Evolutionary conservation across 2,329 filamentous ascomycete genomes (phyloP).

Genomic region (Tolypocladium inflatum): DNA sequence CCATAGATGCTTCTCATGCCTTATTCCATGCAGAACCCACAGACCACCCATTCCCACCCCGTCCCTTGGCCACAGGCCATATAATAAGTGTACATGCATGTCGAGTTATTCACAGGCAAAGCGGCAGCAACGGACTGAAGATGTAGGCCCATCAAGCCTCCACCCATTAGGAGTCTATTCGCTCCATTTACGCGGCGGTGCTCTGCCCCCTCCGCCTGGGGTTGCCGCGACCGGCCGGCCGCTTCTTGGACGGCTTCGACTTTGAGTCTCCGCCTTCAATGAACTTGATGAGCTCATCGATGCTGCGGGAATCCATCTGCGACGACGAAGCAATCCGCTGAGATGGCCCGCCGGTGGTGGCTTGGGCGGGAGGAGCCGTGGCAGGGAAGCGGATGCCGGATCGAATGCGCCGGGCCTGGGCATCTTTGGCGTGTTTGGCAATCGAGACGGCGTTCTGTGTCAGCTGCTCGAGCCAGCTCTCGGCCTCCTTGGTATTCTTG

Average conservation of each 20-base stretch:
- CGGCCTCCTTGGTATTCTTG: conserved; percentile 96
- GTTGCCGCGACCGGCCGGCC: conserved; percentile 37
- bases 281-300: conserved; percentile 88
- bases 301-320: conserved; percentile 65
- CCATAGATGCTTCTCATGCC: background rate
- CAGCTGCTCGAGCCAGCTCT: conserved; percentile 91
- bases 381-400: conserved; percentile 58
- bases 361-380: conserved; percentile 14
- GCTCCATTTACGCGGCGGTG: background rate
- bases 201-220: conserved; percentile 41
- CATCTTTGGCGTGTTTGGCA: conserved; percentile 85
- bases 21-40: background rate
- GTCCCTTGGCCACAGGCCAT: background rate
- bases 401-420: conserved; percentile 64
- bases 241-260: conserved; percentile 46
- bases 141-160: background rate
- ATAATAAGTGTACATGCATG: background rate
- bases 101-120: background rate
- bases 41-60: background rate
- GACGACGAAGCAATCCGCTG: conserved; percentile 18
- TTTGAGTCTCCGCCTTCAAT: conserved; percentile 68
- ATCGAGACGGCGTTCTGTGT: conserved; percentile 93
- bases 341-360: conserved; percentile 19
- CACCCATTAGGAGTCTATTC: background rate
- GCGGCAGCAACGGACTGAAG: background rate